Percentiles rank a stretch among this genome's conserved stretches.
phyloP scores from a whole-genome alignment of 1,139 yeast species.

The Protomyces inundatus region DNA sequence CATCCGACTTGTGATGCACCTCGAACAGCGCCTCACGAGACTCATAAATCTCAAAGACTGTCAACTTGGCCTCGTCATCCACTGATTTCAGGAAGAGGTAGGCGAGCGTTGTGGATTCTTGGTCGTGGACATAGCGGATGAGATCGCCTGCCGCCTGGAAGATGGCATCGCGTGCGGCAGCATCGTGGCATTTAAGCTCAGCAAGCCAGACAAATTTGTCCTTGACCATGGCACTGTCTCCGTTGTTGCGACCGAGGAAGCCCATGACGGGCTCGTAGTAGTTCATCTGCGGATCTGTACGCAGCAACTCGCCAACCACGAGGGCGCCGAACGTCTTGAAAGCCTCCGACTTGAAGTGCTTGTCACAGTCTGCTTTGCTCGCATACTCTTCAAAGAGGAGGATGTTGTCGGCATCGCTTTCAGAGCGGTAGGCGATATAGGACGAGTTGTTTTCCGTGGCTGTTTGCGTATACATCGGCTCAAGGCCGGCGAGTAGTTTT shows the following conservation, averaged over 20 bases:
- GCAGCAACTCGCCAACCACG: not conserved
- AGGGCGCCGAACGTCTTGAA: conserved; percentile 9
- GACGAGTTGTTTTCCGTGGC: conserved; percentile 6
- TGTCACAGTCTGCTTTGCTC: conserved; percentile 15
- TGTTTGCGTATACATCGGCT: conserved; percentile 11
- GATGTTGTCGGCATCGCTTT: conserved; percentile 4
- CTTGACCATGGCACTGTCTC: not conserved
- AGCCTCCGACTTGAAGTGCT: conserved; percentile 1
- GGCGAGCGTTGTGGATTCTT: conserved; percentile 12
- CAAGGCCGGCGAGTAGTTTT: conserved; percentile 1
- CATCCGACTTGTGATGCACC: conserved; percentile 20
- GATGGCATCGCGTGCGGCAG: conserved; percentile 1
- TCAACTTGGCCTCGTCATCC: conserved; percentile 15
- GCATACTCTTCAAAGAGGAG: conserved; percentile 6
- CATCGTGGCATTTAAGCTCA: conserved; percentile 7
- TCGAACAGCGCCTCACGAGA: conserved; percentile 10
- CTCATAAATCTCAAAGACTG: conserved; percentile 22
- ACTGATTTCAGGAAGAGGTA: conserved; percentile 21
- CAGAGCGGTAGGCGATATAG: conserved; percentile 10
- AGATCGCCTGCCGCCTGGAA: conserved; percentile 7
- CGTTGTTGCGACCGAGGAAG: conserved; percentile 3
- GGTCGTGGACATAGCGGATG: conserved; percentile 9
- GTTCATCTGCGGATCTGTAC: not conserved
- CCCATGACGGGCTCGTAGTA: conserved; percentile 8
- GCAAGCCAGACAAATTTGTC: conserved; percentile 20